Evolutionary conservation across 1,284 basidiomycete genomes (phyloP).

Genomic region (Cutaneotrichosporon cavernicola): DNA sequence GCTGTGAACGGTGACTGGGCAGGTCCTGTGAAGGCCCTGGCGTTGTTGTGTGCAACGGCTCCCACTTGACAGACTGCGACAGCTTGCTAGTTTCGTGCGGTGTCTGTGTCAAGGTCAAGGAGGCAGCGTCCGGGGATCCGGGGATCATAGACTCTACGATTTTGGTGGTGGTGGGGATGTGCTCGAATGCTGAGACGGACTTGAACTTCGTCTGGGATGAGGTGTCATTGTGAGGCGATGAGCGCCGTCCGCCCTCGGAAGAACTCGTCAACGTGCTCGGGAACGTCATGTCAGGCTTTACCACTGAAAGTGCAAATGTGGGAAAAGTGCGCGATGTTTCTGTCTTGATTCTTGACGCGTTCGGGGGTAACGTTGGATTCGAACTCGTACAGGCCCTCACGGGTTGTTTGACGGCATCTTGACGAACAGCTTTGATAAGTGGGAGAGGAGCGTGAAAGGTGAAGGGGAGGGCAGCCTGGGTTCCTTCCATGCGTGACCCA

Average conservation of each 20-base stretch:
- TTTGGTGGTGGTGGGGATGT: neutral
- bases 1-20: neutral
- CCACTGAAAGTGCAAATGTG: too few species aligned
- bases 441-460: neutral
- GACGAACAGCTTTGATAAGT: neutral
- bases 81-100: neutral
- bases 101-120: neutral
- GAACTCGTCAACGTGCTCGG: too few species aligned
- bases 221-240: neutral
- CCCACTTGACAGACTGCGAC: neutral
- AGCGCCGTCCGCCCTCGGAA: neutral
- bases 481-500: neutral
- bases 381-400: too few species aligned
- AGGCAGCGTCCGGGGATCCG: neutral
- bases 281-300: too few species aligned
- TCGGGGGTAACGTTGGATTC: too few species aligned
- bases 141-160: neutral
- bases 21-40: neutral
- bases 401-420: neutral
- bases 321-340: too few species aligned
- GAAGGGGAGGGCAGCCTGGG: neutral
- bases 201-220: neutral
- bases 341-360: too few species aligned
- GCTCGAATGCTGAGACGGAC: neutral
- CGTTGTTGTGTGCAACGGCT: neutral